Base-by-base conservation (phyloP, 2,329 filamentous ascomycete genomes). In the Pseudocercospora eumusae region DNA sequence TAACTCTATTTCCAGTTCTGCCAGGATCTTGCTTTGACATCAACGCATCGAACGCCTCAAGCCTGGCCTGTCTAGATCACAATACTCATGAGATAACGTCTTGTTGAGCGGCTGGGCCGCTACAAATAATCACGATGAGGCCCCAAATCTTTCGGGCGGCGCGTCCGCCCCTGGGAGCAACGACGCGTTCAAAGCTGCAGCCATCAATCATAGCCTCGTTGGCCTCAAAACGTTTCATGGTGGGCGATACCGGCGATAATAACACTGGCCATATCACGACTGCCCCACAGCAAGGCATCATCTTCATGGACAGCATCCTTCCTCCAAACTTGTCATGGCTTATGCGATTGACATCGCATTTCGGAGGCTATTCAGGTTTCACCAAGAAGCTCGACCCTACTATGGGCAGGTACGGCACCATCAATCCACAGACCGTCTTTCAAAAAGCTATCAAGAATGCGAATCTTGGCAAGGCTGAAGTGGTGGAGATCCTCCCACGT, bases 231-330 rank as follows among this genome's bases (percentile, higher is more conserved):
- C 50, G 67, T 40, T 61, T 44, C 50, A 49, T 63, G 33, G 52
- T 56, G 13, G 67, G 65, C 33, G 67, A 69, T 28, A 63, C 67
- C 7, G 67, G 67, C n/a, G 67, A 69, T 52, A 83, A 89, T 69
- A 86, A 89, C 66, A 86, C 86, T 9, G 93, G 95, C 0, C 92
- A 97, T 71, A 96, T 98, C 68, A 80, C 83, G n/a, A 83, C 90
- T 10, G 83, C 81, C 2, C 79, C 88, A 1, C 89, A 93, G 69
- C 91, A 98, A 78, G 88, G 89, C 0, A 87, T 98, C 50, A 76
- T 97, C 6, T 99, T 96, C 79, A 88, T 98, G 71, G 92, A 96
- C 74, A 96, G 95, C 76, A 83, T 98, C 55, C 96, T 96, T 64
- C 93, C 93, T 0, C 81, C 95, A 27, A 90, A 86, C 69, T 82